phyloP scores from a whole-genome alignment of 805 yeast species.

The Saccharomycopsis oosterbeekiorum region DNA sequence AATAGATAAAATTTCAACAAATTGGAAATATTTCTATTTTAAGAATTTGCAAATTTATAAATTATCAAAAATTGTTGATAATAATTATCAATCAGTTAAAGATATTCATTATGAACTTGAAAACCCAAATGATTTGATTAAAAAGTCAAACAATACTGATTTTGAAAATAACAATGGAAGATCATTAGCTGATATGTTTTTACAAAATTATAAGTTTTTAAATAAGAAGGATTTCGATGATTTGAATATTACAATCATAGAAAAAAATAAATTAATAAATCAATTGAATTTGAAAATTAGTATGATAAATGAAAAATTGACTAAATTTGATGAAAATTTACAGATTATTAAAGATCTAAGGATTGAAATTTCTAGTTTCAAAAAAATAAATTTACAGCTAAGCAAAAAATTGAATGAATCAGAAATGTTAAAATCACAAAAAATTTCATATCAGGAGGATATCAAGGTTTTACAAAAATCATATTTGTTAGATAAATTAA shows the following conservation, averaged over 20 bases:
- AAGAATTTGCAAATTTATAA: background rate
- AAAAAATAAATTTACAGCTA: background rate
- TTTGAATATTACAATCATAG: background rate
- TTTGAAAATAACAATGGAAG: background rate
- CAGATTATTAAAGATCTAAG: background rate
- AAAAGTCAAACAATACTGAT: background rate
- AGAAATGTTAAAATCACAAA: background rate
- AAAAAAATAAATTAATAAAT: background rate
- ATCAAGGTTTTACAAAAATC: background rate
- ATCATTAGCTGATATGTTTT: background rate
- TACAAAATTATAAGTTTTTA: background rate
- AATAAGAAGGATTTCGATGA: background rate
- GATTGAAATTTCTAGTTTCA: background rate
- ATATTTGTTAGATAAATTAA: background rate
- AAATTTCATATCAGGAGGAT: background rate
- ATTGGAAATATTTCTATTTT: background rate
- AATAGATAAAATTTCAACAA: background rate
- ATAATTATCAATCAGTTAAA: background rate
- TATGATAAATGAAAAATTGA: background rate
- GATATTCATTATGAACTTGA: background rate
- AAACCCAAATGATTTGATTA: background rate
- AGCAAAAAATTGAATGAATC: background rate
- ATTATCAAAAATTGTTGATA: background rate
- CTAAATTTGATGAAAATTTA: background rate
- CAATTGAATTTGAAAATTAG: background rate